Conservation (phyloP, 495 filamentous ascomycete species). For the Podospora bellae-mahoneyi region DNA sequence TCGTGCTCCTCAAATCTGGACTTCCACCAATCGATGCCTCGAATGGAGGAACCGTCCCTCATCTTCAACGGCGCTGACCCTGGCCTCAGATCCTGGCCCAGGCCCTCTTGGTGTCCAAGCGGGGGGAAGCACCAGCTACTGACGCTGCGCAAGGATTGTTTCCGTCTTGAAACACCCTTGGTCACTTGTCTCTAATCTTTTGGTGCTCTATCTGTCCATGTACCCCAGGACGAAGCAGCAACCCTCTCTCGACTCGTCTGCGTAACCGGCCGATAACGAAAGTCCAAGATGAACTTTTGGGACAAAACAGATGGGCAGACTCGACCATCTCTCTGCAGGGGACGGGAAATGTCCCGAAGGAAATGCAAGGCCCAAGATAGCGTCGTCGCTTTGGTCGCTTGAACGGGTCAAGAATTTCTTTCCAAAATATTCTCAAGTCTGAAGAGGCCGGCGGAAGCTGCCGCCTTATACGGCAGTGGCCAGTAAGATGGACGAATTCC, state of each 20-base stretch:
- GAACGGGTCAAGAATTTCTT: not conserved
- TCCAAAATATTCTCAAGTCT: not conserved
- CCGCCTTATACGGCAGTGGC: not conserved
- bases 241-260: not conserved
- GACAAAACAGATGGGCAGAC: not conserved
- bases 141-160: not conserved
- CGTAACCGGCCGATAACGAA: not conserved
- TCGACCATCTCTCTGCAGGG: not conserved
- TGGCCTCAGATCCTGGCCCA: not conserved
- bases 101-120: not conserved
- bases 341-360: not conserved
- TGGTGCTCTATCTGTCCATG: not conserved
- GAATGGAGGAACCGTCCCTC: not conserved
- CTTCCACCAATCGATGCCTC: not conserved
- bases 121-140: not conserved
- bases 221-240: not conserved
- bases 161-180: not conserved
- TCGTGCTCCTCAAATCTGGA: not conserved
- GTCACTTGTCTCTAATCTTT: not conserved
- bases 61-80: not conserved
- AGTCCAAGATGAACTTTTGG: not conserved
- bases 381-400: not conserved
- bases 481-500: slow-evolving; percentile 1
- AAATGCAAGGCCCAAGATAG: not conserved
- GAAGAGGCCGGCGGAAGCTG: not conserved